These are phyloP conservation scores for Annulohypoxylon stygium DNA, from an alignment of 495 filamentous ascomycete genomes.

Conservation along the genomic window DNA sequence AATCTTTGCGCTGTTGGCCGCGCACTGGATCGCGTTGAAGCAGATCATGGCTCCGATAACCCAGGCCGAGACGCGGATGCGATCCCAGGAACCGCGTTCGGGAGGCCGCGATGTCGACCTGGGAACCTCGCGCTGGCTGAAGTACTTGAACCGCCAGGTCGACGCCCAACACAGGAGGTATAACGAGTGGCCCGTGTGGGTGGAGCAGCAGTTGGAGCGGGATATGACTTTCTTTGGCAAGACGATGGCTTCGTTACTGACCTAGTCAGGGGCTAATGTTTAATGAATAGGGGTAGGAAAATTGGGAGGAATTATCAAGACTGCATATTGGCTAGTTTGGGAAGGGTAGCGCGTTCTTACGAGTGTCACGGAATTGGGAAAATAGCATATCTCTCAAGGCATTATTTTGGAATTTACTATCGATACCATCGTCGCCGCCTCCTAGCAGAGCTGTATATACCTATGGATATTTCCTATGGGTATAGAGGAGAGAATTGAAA, in stretches of 20 bases:
- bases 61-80: constrained; percentile 47
- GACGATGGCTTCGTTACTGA: constrained; percentile 7
- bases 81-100: constrained; percentile 23
- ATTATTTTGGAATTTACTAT: background rate
- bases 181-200: constrained; percentile 64
- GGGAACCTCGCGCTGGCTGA: constrained; percentile 58
- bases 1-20: constrained; percentile 63
- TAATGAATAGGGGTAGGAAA: background rate
- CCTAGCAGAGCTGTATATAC: background rate
- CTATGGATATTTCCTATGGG: too few species aligned
- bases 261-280: background rate
- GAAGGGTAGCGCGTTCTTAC: background rate
- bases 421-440: constrained; percentile 6
- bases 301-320: background rate
- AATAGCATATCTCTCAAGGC: background rate
- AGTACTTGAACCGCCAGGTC: constrained; percentile 58
- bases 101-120: constrained; percentile 39
- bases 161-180: constrained; percentile 54
- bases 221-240: constrained; percentile 56
- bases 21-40: constrained; percentile 71
- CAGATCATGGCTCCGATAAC: constrained; percentile 67
- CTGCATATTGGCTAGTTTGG: background rate
- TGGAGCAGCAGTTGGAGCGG: constrained; percentile 56
- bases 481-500: too few species aligned
- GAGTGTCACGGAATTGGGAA: background rate